phyloP scores from a whole-genome alignment of 164 flowering plant genomes.

The Magnolia changhungtana region DNA sequence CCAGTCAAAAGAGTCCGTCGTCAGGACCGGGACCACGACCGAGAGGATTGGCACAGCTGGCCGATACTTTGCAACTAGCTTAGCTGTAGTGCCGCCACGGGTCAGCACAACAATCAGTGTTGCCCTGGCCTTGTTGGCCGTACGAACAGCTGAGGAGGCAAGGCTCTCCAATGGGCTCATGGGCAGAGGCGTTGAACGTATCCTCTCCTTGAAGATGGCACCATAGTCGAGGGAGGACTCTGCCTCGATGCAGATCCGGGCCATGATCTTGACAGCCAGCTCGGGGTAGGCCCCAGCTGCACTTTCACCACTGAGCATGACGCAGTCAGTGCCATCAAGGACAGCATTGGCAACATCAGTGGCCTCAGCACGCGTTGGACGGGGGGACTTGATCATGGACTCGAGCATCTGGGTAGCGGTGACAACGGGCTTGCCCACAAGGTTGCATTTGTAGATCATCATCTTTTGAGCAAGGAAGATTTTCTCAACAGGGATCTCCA shows the following conservation, averaged over 20 bases:
- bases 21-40: constrained; percentile 74
- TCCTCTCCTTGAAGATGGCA: constrained; percentile 71
- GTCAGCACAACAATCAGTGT: constrained; percentile 71
- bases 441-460: constrained; percentile 91
- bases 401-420: constrained; percentile 93
- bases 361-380: constrained; percentile 91
- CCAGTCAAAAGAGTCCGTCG: constrained; percentile 78
- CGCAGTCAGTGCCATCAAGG: constrained; percentile 87
- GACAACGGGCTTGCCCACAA: constrained; percentile 81
- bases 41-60: constrained; percentile 85
- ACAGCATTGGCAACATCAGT: constrained; percentile 88
- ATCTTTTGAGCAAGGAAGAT: constrained; percentile 83
- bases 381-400: constrained; percentile 86
- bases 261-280: constrained; percentile 78
- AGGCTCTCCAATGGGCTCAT: constrained; percentile 87
- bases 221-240: constrained; percentile 78
- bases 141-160: constrained; percentile 81
- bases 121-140: constrained; percentile 71
- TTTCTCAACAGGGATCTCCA: constrained; percentile 92
- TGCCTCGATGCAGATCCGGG: constrained; percentile 71
- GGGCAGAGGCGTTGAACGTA: constrained; percentile 65
- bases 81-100: constrained; percentile 79
- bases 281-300: constrained; percentile 89
- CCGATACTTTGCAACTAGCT: constrained; percentile 80
- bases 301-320: constrained; percentile 91